Percentiles rank a stretch among this genome's conserved stretches.
phyloP scores from a whole-genome alignment of 139 green algal genomes.

The Chlorella sp. region DNA sequence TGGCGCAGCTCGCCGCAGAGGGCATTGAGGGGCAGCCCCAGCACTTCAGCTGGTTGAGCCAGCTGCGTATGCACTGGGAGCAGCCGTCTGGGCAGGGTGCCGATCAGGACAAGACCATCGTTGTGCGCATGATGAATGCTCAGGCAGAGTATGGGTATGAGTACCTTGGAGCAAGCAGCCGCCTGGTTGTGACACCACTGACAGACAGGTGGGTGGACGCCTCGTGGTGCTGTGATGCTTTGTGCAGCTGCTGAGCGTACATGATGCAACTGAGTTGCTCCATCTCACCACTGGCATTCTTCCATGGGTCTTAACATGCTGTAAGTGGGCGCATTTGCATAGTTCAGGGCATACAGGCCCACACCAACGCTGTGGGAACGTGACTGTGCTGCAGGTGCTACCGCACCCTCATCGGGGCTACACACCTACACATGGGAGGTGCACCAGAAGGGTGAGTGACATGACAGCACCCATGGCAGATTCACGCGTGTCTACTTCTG shows the following conservation, averaged over 20 bases:
- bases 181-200: slow-evolving; percentile 71
- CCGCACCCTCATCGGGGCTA: slow-evolving; percentile 50
- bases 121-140: slow-evolving; percentile 74
- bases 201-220: too few relatives aligned
- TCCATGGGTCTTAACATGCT: too few relatives aligned
- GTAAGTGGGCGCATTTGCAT: too few relatives aligned
- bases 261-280: too few relatives aligned
- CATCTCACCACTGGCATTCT: too few relatives aligned
- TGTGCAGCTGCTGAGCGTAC: too few relatives aligned
- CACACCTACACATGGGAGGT: slow-evolving; percentile 62
- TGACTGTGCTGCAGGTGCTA: too few relatives aligned
- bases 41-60: slow-evolving; percentile 65
- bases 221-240: too few relatives aligned
- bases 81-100: not conserved
- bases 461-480: too few relatives aligned
- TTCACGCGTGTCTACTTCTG: too few relatives aligned
- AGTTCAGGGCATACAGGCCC: too few relatives aligned
- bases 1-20: slow-evolving; percentile 18
- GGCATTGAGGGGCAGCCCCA: slow-evolving; percentile 38
- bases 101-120: slow-evolving; percentile 33
- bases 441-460: slow-evolving; percentile 70
- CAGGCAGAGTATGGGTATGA: slow-evolving; percentile 68
- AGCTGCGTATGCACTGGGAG: slow-evolving; percentile 76
- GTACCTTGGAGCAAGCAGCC: slow-evolving; percentile 67
- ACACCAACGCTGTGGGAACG: too few relatives aligned